Base-by-base conservation (phyloP, 306 rosid genomes). In the Acmispon strigosus region DNA sequence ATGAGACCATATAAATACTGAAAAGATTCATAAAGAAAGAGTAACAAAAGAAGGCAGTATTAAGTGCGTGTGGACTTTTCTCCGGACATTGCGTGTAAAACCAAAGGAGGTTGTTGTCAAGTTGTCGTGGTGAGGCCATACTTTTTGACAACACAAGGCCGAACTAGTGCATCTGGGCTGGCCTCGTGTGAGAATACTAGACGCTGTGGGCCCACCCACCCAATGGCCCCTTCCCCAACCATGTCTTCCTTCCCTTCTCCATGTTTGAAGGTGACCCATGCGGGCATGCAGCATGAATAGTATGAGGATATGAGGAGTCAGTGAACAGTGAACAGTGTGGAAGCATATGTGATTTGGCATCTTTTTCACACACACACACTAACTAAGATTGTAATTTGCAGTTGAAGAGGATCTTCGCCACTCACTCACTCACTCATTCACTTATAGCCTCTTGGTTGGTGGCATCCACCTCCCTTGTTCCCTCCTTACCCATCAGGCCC, bases 261-360 rank as follows among this genome's bases (percentile, higher is more conserved):
- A 22, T 79, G 58, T 59, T 73, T 65, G 84, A 79, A 76, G 15
- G 75, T 19, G 84, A 83, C 79, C 45, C 29, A 22, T 22, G 24
- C 24, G 2, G 1, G 24, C 24, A 22, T 22, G 24, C 24, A 22
- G 24, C 24, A 22, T 22, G 24, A 22, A 22, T 22, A 22, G 24
- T 22, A 1, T 22, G 24, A n/a, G n/a, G n/a, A n/a, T n/a, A n/a
- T n/a, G n/a, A n/a, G n/a, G n/a, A n/a, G n/a, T n/a, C n/a, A n/a
- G n/a, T n/a, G n/a, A n/a, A n/a, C n/a, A n/a, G n/a, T n/a, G n/a
- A n/a, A n/a, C n/a, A n/a, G n/a, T n/a, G n/a, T n/a, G n/a, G n/a
- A n/a, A n/a, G n/a, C n/a, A n/a, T n/a, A n/a, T n/a, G n/a, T n/a
- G n/a, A n/a, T 43, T 70, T 1, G 12, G 27, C 17, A 27, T 57